Conservation (phyloP, 1,284 basidiomycete genomes). For the Puccinia hordei region DNA sequence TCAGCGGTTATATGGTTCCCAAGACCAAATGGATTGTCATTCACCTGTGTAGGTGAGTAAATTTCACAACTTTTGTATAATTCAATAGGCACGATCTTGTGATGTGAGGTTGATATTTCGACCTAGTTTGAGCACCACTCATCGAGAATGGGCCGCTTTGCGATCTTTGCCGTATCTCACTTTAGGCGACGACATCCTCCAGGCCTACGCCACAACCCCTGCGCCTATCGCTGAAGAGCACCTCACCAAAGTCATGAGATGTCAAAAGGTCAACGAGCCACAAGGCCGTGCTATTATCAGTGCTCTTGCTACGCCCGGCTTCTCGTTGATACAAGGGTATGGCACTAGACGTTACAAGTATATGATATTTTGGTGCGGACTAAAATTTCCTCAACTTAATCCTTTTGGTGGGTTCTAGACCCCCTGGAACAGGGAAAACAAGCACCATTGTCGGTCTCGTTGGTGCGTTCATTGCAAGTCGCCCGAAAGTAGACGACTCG, state of each 20-base stretch:
- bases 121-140: constrained; percentile 78
- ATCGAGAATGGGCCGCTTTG: constrained; percentile 88
- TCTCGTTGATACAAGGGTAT: constrained; percentile 92
- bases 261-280: constrained; percentile 83
- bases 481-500: constrained; percentile 60
- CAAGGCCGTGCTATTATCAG: constrained; percentile 87
- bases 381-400: neutral
- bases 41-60: constrained; percentile 76
- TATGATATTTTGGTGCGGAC: neutral
- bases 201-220: constrained; percentile 65
- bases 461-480: constrained; percentile 73
- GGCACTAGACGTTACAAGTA: constrained; percentile 55
- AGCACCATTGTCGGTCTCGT: constrained; percentile 97
- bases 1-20: constrained; percentile 61
- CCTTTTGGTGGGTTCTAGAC: constrained; percentile 63
- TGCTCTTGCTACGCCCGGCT: constrained; percentile 73
- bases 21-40: constrained; percentile 73
- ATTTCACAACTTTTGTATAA: neutral
- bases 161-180: constrained; percentile 81
- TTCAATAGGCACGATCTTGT: constrained; percentile 2
- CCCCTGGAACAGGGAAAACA: constrained; percentile 97
- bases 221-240: constrained; percentile 64
- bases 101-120: constrained; percentile 10
- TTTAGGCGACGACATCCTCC: constrained; percentile 70
- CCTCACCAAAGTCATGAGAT: constrained; percentile 70